Evolutionary conservation across 164 flowering plant genomes (phyloP), one percentile per base, ranked within the genome.

Genomic region (Liriodendron chinense): DNA sequence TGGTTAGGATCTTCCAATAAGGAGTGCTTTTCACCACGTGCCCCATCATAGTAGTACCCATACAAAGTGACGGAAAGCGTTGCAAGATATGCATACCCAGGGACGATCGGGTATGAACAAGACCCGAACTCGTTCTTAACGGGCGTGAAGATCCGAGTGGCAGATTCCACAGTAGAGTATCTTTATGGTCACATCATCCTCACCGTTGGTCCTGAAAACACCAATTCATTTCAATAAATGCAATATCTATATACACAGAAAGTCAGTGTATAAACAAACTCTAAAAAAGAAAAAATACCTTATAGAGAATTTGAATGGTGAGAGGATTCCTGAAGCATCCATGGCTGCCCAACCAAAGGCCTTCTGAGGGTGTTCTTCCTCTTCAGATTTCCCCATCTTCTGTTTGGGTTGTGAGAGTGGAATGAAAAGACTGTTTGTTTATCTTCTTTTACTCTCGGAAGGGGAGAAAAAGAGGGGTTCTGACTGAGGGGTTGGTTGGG

Each of bases 151-250:
- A 81, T 90, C 97, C 9, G 94, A 89, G 72, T 92, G 97, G 76
- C 94, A 92, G 50, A 92, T 89, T 43, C 97, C 94, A 70, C 97
- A 92, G 74, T 86, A 92, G 81, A 87, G 65, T 47, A 91, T 79
- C 75, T 90, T 77, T 56, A 92, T 87, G 49, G 85, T 84, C 59
- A 92, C 93, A 78, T 92, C 97, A 28, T 89, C 76, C 1, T 14
- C 70, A 6, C 97, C 97, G 25, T 84, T 89, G 68, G 81, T 91
- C 69, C 96, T 92, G 81, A 4, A 64, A 13, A 8, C n/a, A 13
- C 24, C 13, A 1, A 25, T 2, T 9, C 12, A 0, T 14, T 10
- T 24, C 25, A 68, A 20, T 34, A 68, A 1, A n/a, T n/a, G n/a
- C n/a, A 34, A 34, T 34, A 34, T 2, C 43, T 34, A 34, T 34